Evolutionary conservation across 805 yeast species (phyloP), one percentile per base, ranked within the genome.

Genomic region (Pichia ethanolica): DNA sequence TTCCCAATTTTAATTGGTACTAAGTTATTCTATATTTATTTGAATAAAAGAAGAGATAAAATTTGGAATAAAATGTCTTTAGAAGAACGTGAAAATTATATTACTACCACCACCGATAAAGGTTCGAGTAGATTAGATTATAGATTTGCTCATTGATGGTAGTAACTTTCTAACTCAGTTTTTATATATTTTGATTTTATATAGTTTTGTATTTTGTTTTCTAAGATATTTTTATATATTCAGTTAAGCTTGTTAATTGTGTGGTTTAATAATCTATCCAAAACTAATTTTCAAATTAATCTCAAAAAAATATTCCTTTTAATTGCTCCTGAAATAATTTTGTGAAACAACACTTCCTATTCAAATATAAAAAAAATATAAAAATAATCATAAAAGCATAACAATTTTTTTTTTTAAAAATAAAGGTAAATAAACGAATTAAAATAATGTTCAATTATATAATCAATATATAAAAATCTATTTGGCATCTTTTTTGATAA

Each of bases 81-180:
- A 3, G 81, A 77, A 35, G 81, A 83, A 60, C 71, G 71, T 54
- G 71, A 65, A 4, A 62, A 70, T 1, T 84, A 84, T 61, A 56
- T 71, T 26, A 49, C 46, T 12, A 68, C 59, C 12, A 72, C 84
- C 2, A 67, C 56, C 0, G 85, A 82, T 56, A 66, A 61, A 34
- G 89, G 89, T 6, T 78, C 77, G 56, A 73, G 73, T 58, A 67
- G 89, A 28, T 66, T 84, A 39, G 86, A 84, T 54, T 64, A 60
- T 51, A 51, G 62, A 50, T 65, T 60, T 59, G 61, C 52, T 48
- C 61, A 62, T 25, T 43, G 20, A 20, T 20, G 20, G 3, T 20
- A 20, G 20, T 11, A 10, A 14, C 9, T 27, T 13, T 41, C 10
- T 27, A 4, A 28, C 6, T 3, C 7, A 28, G 27, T 8, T 41